Conservation (phyloP, 2,329 filamentous ascomycete species). For the Dactylellina leptospora region DNA sequence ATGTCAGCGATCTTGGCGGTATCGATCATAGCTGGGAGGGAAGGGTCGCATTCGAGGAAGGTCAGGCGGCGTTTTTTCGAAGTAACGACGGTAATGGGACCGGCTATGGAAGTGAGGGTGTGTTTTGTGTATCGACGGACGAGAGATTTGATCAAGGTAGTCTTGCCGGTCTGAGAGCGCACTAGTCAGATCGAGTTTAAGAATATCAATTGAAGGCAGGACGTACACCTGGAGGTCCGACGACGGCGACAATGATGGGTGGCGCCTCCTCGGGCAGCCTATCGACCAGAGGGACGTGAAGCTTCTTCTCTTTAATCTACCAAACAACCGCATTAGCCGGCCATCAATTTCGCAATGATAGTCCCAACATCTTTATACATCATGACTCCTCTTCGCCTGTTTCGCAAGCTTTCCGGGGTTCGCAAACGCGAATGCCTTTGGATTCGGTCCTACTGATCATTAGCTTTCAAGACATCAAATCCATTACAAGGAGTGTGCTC, state of each 20-base stretch:
- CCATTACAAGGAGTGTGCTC: slow-evolving; percentile 36
- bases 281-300: slow-evolving; percentile 97
- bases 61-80: slow-evolving; percentile 94
- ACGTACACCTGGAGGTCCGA: slow-evolving; percentile 86
- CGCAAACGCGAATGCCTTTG: slow-evolving; percentile 87
- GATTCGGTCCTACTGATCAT: slow-evolving; percentile 81
- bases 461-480: slow-evolving; percentile 50
- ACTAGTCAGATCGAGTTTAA: slow-evolving; percentile 18
- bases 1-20: slow-evolving; percentile 97
- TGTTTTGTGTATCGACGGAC: slow-evolving; percentile 96
- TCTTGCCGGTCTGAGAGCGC: slow-evolving; percentile 74
- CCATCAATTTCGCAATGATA: neutral
- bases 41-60: slow-evolving; percentile 96
- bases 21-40: slow-evolving; percentile 95
- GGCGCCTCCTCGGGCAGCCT: slow-evolving; percentile 94
- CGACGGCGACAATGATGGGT: slow-evolving; percentile 89
- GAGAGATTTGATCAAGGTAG: slow-evolving; percentile 91
- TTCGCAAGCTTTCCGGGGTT: slow-evolving; percentile 82
- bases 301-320: slow-evolving; percentile 90
- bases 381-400: slow-evolving; percentile 75
- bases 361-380: slow-evolving; percentile 65
- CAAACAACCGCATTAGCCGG: slow-evolving; percentile 32
- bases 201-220: slow-evolving; percentile 2
- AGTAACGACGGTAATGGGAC: slow-evolving; percentile 93
- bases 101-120: slow-evolving; percentile 85